Conservation (phyloP, 2,329 filamentous ascomycete genomes). For the Aureobasidium mangrovei region DNA sequence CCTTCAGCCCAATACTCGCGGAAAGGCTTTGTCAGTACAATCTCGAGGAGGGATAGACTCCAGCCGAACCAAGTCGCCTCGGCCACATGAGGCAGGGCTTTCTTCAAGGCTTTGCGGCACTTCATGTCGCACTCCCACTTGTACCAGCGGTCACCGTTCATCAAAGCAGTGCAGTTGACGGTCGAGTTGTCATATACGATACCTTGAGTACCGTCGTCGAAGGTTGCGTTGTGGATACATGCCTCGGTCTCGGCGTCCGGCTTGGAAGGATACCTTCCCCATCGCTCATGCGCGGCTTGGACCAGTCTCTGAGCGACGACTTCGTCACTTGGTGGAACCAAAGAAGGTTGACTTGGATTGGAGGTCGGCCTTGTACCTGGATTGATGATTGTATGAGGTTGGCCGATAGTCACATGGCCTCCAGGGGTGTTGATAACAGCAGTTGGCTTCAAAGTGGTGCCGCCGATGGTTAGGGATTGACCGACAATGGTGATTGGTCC, state of each 20-base stretch:
- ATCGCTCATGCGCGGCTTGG: background rate
- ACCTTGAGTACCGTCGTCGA: background rate
- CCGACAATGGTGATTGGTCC: too few species aligned
- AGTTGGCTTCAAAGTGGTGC: too few species aligned
- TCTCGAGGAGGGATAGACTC: too few species aligned
- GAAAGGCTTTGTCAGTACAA: too few species aligned
- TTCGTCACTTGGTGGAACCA: background rate
- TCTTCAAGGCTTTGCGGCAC: background rate
- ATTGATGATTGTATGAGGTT: too few species aligned
- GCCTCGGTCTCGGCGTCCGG: background rate
- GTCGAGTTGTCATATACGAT: background rate
- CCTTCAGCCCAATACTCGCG: too few species aligned
- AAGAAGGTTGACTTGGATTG: too few species aligned
- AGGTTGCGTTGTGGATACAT: background rate
- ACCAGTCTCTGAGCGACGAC: background rate
- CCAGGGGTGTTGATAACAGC: too few species aligned
- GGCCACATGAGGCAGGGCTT: background rate
- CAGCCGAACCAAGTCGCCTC: too few species aligned
- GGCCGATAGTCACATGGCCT: too few species aligned
- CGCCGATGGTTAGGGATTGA: too few species aligned
- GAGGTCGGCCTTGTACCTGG: too few species aligned
- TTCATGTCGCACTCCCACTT: background rate
- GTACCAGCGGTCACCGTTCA: background rate
- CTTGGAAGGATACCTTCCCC: background rate
- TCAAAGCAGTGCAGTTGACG: background rate